Conservation (phyloP, 371 early-diverging fungal genomes). For the Nematocida sp. region DNA sequence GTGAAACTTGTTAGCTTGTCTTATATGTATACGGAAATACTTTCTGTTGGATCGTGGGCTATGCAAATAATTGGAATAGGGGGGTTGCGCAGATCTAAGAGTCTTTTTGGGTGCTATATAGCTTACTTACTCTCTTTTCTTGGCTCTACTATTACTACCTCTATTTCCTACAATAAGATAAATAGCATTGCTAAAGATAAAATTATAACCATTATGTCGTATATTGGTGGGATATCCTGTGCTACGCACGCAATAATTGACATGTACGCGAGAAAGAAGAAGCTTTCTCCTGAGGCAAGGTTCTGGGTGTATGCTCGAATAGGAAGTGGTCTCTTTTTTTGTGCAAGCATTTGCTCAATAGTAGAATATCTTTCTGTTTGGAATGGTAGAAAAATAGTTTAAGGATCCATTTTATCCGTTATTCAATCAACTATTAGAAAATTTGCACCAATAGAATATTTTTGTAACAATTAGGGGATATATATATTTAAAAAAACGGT, state of each 20-base stretch:
- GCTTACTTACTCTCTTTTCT: constrained; percentile 37
- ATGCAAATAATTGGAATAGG: constrained; percentile 28
- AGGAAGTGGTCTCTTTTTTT: constrained; percentile 13
- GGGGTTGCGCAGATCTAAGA: constrained; percentile 22
- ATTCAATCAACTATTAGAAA: too few relatives aligned
- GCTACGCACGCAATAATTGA: constrained; percentile 47
- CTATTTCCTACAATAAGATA: constrained; percentile 38
- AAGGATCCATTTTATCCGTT: too few relatives aligned
- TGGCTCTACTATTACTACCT: constrained; percentile 21
- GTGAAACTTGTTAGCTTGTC: not conserved
- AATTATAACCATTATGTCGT: constrained; percentile 44
- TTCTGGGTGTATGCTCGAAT: constrained; percentile 39
- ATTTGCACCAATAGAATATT: too few relatives aligned
- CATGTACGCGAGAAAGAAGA: constrained; percentile 18
- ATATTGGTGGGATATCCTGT: constrained; percentile 34
- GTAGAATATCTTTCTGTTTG: not conserved
- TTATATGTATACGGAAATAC: constrained; percentile 8
- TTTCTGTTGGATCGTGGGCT: constrained; percentile 18
- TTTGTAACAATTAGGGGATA: too few relatives aligned
- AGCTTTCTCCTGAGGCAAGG: constrained; percentile 7
- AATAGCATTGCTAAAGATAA: constrained; percentile 3
- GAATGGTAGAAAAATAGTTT: not conserved
- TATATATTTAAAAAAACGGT: too few relatives aligned
- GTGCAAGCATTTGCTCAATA: constrained; percentile 14
- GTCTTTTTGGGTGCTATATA: constrained; percentile 28